Conservation (phyloP, 169 alveolate species). For the Theileria equi region DNA sequence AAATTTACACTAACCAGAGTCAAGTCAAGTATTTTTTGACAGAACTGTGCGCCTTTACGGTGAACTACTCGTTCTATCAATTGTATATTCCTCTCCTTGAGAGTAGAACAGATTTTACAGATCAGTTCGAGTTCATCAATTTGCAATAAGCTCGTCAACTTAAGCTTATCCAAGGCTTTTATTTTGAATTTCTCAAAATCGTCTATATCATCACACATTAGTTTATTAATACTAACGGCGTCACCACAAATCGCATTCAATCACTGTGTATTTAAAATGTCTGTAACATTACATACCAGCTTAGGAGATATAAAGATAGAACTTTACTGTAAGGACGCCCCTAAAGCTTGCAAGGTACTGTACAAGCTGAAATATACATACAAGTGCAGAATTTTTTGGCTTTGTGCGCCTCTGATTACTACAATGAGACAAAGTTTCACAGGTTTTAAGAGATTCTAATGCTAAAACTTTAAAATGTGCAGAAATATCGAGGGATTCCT, state of each 20-base stretch:
- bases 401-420: conserved; percentile 73
- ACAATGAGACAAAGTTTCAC: conserved; percentile 69
- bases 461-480: background rate
- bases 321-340: conserved; percentile 78
- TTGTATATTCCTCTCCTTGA: conserved; percentile 56
- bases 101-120: conserved; percentile 46
- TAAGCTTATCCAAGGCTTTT: conserved; percentile 27
- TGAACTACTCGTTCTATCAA: conserved; percentile 64
- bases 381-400: conserved; percentile 73
- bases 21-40: conserved; percentile 45
- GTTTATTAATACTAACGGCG: background rate
- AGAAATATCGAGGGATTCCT: conserved; percentile 93
- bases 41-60: conserved; percentile 54
- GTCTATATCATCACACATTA: conserved; percentile 35
- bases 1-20: conserved; percentile 36
- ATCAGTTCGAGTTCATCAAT: conserved; percentile 62
- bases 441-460: conserved; percentile 31
- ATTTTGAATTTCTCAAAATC: conserved; percentile 28
- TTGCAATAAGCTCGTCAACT: conserved; percentile 34
- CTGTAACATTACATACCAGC: conserved; percentile 77
- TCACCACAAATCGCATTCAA: conserved; percentile 15
- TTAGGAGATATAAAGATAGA: conserved; percentile 79
- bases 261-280: conserved; percentile 36
- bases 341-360: conserved; percentile 77
- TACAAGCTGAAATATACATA: background rate